Evolutionary conservation across 345 rosid species (phyloP), one percentile per base, ranked within the genome.

Genomic region (Lepidium aucheri): DNA sequence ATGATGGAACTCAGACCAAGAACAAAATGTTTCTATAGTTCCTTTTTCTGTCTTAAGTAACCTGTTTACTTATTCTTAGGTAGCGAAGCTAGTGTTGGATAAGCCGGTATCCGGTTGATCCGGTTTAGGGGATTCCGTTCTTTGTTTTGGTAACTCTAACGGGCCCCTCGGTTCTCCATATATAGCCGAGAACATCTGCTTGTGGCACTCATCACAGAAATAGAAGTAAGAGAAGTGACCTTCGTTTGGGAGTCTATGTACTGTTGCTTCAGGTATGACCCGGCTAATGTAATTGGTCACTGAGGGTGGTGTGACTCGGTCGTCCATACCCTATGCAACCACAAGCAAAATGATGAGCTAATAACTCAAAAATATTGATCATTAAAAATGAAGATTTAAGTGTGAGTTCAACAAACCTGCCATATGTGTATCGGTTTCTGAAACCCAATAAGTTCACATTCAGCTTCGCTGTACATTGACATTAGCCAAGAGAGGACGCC

Each of bases 201-300:
- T 67, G 63, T 93, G 98, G 71, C 98, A 93, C 38, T 82, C 88
- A 17, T 88, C 86, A 12, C 97, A 93, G 73, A 90, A 77, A 65
- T 69, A 88, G 74, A 86, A 86, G 75, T 73, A 90, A 3, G 98
- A 93, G 62, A 84, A 88, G 66, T 93, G 98, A 36, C 98, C 96
- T 77, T 93, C 97, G 16, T 75, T 74, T 38, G 89, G 88, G 54
- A 88, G 85, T 76, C 68, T 82, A 64, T 86, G 90, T 46, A 86
- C 63, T 20, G 59, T 71, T 20, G 88, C 96, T 45, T 73, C 78
- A 9, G 91, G 98, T 63, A 93, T 79, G 66, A 88, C 84, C 40
- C 97, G 83, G 72, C 80, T 80, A 41, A 90, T 81, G 73, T 86
- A 87, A 70, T 90, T 85, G 0, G 79, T 72, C 80, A 83, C 45